phyloP scores from a whole-genome alignment of 75 land plant species.

The Azolla pinnata region DNA sequence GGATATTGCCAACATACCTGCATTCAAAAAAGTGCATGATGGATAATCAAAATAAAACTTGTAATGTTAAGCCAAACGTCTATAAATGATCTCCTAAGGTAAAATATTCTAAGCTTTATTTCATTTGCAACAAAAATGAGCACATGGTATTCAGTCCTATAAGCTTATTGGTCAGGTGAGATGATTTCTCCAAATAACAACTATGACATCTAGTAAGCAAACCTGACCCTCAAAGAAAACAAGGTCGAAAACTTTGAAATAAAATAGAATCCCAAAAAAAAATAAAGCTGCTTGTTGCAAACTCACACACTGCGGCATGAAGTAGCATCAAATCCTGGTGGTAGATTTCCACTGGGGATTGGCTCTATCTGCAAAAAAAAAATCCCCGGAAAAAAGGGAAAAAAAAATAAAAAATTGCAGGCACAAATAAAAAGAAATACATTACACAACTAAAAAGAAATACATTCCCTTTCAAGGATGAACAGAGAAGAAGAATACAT shows the following conservation, averaged over 20 bases:
- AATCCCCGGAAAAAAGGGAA: slow-evolving; percentile 12
- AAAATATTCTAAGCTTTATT: too few species aligned
- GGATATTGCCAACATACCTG: slow-evolving; percentile 96
- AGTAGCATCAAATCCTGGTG: slow-evolving; percentile 98
- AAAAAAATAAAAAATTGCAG: slow-evolving; percentile 4
- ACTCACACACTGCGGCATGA: slow-evolving; percentile 99
- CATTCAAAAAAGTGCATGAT: background rate
- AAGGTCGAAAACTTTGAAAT: too few species aligned
- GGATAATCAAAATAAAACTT: too few species aligned
- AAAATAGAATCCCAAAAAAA: slow-evolving; percentile 13
- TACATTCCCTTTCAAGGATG: background rate
- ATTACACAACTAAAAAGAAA: background rate
- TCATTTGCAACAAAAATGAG: too few species aligned
- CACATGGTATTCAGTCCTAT: too few species aligned
- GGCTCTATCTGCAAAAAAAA: slow-evolving; percentile 95
- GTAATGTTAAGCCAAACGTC: too few species aligned
- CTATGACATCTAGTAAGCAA: too few species aligned
- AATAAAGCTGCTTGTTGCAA: slow-evolving; percentile 22
- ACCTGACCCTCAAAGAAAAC: too few species aligned
- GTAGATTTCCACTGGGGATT: slow-evolving; percentile 96
- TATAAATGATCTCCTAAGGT: too few species aligned
- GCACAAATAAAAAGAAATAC: background rate
- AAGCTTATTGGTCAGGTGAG: too few species aligned
- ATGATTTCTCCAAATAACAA: too few species aligned
- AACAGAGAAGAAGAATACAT: background rate